Percentiles rank a stretch among this genome's conserved stretches.
Conservation (phyloP, 176 grass and related monocot genomes). For the Olyra latifolia region DNA sequence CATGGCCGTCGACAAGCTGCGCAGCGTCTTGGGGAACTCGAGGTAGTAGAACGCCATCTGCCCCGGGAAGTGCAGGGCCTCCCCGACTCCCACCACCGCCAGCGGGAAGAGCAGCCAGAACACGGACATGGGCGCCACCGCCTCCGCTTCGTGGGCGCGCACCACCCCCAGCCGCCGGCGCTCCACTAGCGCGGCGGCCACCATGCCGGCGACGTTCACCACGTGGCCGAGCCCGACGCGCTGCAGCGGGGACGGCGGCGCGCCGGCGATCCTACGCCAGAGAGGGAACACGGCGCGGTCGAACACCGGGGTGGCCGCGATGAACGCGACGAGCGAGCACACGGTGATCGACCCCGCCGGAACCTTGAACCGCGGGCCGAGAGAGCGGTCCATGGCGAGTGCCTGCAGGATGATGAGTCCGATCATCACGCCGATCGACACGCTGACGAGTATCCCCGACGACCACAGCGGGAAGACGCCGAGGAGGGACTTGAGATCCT, state of each 20-base stretch:
- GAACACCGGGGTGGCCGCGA: conserved; percentile 27
- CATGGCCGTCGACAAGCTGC: conserved; percentile 51
- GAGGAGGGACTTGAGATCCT: conserved; percentile 52
- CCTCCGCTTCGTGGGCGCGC: background rate
- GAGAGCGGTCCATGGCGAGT: conserved; percentile 56
- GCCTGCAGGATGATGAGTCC: conserved; percentile 51
- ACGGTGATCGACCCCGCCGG: conserved; percentile 41
- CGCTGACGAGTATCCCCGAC: conserved; percentile 29
- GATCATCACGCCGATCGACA: conserved; percentile 39
- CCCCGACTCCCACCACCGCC: conserved; percentile 31
- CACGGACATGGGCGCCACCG: conserved; percentile 51
- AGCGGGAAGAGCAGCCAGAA: conserved; percentile 54
- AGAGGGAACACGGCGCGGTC: conserved; percentile 46
- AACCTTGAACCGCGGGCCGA: conserved; percentile 44
- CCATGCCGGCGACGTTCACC: conserved; percentile 35
- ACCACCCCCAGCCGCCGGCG: conserved; percentile 23
- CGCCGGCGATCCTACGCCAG: conserved; percentile 26
- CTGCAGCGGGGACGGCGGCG: conserved; percentile 27
- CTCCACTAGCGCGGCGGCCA: conserved; percentile 45
- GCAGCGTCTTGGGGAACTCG: conserved; percentile 50
- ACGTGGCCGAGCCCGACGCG: conserved; percentile 51
- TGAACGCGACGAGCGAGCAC: background rate
- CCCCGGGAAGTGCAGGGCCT: conserved; percentile 45
- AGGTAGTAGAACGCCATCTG: conserved; percentile 55
- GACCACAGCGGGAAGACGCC: conserved; percentile 46